These are phyloP conservation scores for Novymonas esmeraldas DNA, from an alignment of 208 protist species.

Conservation along the genomic window DNA sequence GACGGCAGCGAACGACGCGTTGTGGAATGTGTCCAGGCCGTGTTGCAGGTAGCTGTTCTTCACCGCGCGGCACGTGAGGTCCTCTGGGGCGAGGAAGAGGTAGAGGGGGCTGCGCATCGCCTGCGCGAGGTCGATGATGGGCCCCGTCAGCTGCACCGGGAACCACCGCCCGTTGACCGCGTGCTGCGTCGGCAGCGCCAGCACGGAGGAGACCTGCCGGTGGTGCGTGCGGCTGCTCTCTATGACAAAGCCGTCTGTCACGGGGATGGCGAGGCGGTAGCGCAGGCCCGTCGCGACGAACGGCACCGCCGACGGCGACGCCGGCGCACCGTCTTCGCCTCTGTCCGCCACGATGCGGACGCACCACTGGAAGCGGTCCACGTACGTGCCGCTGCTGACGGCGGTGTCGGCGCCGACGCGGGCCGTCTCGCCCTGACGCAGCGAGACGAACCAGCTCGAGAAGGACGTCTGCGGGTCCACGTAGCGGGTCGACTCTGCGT, in stretches of 20 bases:
- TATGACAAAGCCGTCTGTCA: constrained; percentile 48
- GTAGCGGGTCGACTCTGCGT: constrained; percentile 49
- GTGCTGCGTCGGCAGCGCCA: constrained; percentile 51
- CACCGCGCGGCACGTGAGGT: constrained; percentile 44
- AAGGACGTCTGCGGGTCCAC: constrained; percentile 56
- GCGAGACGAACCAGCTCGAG: constrained; percentile 69
- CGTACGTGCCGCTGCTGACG: constrained; percentile 24
- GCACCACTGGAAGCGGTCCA: constrained; percentile 74
- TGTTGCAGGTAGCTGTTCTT: constrained; percentile 48
- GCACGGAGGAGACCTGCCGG: constrained; percentile 23
- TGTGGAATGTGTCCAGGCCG: constrained; percentile 32
- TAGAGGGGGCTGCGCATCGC: constrained; percentile 62
- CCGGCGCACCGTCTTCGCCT: constrained; percentile 17
- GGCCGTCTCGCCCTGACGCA: constrained; percentile 45
- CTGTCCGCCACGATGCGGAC: constrained; percentile 45
- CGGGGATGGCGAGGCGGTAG: constrained; percentile 60
- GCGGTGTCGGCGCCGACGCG: constrained; percentile 41
- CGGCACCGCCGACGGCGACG: too few species aligned
- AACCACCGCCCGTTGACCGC: constrained; percentile 57
- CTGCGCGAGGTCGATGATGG: constrained; percentile 50
- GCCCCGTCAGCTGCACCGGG: constrained; percentile 51
- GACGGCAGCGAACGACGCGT: constrained; percentile 49
- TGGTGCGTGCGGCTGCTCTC: constrained; percentile 7
- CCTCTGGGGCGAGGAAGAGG: constrained; percentile 59
- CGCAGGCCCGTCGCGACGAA: constrained; percentile 64